Evolutionary conservation across 2,329 filamentous ascomycete genomes (phyloP).

Genomic region (Beauveria bassiana): DNA sequence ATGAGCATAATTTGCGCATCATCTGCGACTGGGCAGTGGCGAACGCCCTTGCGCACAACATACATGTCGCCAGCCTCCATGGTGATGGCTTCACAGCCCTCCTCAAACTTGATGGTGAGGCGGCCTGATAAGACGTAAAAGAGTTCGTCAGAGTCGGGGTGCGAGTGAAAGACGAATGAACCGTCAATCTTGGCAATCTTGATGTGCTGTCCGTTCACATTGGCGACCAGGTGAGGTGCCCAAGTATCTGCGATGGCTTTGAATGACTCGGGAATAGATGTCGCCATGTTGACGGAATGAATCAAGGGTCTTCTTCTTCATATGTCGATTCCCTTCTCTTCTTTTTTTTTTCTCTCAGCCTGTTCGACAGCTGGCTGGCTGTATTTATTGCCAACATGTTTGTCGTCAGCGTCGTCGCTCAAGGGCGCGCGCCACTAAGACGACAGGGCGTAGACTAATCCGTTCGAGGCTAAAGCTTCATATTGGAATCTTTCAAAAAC

Average conservation of each 20-base stretch:
- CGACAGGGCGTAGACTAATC: not conserved
- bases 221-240: conserved; percentile 25
- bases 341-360: not conserved
- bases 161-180: conserved; percentile 32
- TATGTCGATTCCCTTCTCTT: not conserved
- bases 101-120: conserved; percentile 24
- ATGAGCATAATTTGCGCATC: conserved; percentile 30
- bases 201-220: conserved; percentile 30
- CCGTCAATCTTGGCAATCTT: conserved; percentile 33
- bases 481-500: not conserved
- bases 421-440: not conserved
- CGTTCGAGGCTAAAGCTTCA: not conserved
- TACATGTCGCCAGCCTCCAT: conserved; percentile 27
- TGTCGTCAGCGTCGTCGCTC: not conserved
- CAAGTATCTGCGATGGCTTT: conserved; percentile 23
- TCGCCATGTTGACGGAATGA: not conserved
- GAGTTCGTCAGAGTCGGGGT: conserved; percentile 32
- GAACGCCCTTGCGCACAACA: conserved; percentile 28
- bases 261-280: conserved; percentile 20
- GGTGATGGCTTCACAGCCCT: conserved; percentile 20
- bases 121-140: conserved; percentile 31
- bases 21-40: conserved; percentile 29
- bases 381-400: not conserved
- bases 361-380: not conserved
- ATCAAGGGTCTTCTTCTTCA: not conserved